A percentile compares a stretch with the other conserved stretches of the same genome.
These are phyloP conservation scores for Podospora fimiseda DNA, from an alignment of 495 filamentous ascomycete species.

Conservation along the genomic window DNA sequence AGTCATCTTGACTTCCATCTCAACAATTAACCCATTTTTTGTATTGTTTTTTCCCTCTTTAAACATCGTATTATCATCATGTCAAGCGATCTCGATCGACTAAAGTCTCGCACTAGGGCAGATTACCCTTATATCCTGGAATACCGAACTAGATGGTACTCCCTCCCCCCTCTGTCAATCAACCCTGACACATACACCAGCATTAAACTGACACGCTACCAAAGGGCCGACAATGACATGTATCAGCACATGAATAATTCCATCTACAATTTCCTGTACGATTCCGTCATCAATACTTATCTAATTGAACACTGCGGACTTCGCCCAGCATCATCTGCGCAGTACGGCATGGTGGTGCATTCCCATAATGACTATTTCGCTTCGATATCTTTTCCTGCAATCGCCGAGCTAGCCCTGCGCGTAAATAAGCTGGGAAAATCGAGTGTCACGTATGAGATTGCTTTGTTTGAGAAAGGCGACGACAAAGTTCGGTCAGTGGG, in stretches of 20 bases:
- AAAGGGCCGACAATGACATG: slow-evolving; percentile 97
- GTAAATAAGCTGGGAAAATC: slow-evolving; percentile 79
- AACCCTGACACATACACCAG: neutral
- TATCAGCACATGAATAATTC: slow-evolving; percentile 84
- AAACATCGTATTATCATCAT: slow-evolving; percentile 13
- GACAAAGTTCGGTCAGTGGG: slow-evolving; percentile 81
- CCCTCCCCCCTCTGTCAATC: slow-evolving; percentile 19
- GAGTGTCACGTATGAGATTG: slow-evolving; percentile 90
- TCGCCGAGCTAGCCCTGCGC: slow-evolving; percentile 72
- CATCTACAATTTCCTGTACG: slow-evolving; percentile 74
- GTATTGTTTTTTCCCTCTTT: neutral
- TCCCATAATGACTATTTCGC: slow-evolving; percentile 80
- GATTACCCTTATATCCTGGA: slow-evolving; percentile 78
- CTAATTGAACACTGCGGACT: slow-evolving; percentile 74
- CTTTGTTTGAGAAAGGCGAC: slow-evolving; percentile 69
- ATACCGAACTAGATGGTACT: slow-evolving; percentile 91
- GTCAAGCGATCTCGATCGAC: slow-evolving; percentile 28
- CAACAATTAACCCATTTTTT: no score
- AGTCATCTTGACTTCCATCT: no score
- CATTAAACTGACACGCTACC: neutral
- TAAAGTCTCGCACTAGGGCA: slow-evolving; percentile 58
- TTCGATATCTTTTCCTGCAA: slow-evolving; percentile 73
- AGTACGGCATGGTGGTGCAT: slow-evolving; percentile 77
- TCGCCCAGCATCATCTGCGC: slow-evolving; percentile 58
- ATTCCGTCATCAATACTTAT: slow-evolving; percentile 87